Conservation (phyloP, 164 flowering plant species). For the Berberis vulgaris region DNA sequence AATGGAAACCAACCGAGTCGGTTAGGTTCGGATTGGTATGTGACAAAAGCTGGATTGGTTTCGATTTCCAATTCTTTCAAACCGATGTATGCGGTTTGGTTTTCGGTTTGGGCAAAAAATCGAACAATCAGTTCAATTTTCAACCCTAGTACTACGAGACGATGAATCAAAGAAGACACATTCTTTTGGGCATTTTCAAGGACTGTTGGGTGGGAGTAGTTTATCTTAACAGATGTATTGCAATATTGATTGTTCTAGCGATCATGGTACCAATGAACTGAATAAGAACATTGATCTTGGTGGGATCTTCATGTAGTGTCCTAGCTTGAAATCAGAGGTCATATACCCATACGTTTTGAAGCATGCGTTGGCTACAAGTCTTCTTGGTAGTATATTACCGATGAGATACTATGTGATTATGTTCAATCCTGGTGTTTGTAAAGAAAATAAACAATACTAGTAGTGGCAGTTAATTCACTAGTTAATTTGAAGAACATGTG, state of each 20-base stretch:
- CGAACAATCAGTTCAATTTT: too few relatives aligned
- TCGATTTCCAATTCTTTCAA: too few relatives aligned
- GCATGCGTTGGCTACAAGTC: conserved; percentile 65
- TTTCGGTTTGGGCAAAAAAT: too few relatives aligned
- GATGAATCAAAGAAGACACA: conserved; percentile 92
- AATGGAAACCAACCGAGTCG: too few relatives aligned
- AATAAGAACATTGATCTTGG: conserved; percentile 75
- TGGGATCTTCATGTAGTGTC: conserved; percentile 85
- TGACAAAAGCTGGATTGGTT: too few relatives aligned
- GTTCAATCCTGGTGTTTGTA: conserved; percentile 66
- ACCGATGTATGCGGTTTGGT: too few relatives aligned
- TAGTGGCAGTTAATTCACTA: background rate
- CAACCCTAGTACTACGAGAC: too few relatives aligned
- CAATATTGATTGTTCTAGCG: conserved; percentile 53
- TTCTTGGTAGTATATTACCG: conserved; percentile 53
- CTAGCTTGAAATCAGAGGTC: conserved; percentile 72
- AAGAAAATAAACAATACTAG: background rate
- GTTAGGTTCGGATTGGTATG: too few relatives aligned
- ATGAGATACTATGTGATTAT: conserved; percentile 65
- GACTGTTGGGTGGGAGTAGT: conserved; percentile 48
- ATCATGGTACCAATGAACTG: conserved; percentile 61
- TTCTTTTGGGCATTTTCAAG: conserved; percentile 81
- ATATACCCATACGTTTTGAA: conserved; percentile 76
- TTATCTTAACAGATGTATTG: conserved; percentile 54
- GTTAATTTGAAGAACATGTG: too few relatives aligned